Conservation (phyloP, 2,329 filamentous ascomycete species). For the Exserohilum turcica region DNA sequence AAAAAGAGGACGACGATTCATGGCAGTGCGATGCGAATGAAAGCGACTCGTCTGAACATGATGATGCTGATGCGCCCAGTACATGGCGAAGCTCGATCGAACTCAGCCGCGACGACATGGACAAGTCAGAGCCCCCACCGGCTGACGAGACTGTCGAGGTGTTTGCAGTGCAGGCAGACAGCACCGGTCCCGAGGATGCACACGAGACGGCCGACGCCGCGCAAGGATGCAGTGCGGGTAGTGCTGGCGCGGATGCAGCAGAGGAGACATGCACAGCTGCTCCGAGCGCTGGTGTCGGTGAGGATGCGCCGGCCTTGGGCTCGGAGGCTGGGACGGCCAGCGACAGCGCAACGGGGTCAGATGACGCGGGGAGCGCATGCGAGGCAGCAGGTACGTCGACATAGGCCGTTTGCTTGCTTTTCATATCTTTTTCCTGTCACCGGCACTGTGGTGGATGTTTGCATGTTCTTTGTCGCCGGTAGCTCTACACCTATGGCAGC, state of each 20-base stretch:
- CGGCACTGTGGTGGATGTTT: not conserved
- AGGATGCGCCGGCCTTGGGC: not conserved
- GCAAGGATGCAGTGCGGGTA: not conserved
- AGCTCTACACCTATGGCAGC: slow-evolving; percentile 4
- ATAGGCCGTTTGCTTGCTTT: slow-evolving; percentile 5
- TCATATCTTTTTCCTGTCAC: slow-evolving; percentile 8
- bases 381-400: slow-evolving; percentile 27
- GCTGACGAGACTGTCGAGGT: not conserved
- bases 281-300: slow-evolving; percentile 2
- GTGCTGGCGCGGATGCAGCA: slow-evolving; percentile 2
- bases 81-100: not conserved
- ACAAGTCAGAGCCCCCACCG: not conserved
- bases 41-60: slow-evolving; percentile 10
- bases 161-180: not conserved
- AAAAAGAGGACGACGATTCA: slow-evolving; percentile 4
- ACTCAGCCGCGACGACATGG: not conserved
- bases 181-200: not conserved
- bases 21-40: slow-evolving; percentile 5
- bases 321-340: slow-evolving; percentile 5
- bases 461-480: slow-evolving; percentile 5
- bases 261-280: slow-evolving; percentile 4
- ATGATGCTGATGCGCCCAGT: slow-evolving; percentile 1
- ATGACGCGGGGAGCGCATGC: slow-evolving; percentile 8
- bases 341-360: slow-evolving; percentile 8
- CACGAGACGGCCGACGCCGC: not conserved